A percentile compares a stretch with the other conserved stretches of the same genome.
phyloP scores from a whole-genome alignment of 2,329 filamentous ascomycete genomes.

The Trichoderma lentiforme region DNA sequence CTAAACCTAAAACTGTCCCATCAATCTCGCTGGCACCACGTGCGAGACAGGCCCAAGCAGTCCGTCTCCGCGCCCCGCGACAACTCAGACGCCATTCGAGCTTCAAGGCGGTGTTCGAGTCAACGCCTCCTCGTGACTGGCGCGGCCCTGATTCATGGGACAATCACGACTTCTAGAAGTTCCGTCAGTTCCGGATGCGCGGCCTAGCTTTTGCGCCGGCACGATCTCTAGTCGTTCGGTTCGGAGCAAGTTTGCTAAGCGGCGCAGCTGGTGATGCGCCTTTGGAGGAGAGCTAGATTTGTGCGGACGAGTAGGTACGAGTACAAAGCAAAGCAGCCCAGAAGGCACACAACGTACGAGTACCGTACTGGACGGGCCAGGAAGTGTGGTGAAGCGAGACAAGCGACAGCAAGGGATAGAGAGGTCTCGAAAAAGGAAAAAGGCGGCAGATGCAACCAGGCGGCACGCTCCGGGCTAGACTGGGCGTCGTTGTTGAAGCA shows the following conservation, averaged over 20 bases:
- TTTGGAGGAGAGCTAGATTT: background rate
- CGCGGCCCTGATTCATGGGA: slow-evolving; percentile 2
- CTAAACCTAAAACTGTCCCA: slow-evolving; percentile 15
- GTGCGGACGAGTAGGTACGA: too few species aligned
- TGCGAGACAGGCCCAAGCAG: slow-evolving; percentile 10
- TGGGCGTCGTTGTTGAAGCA: background rate
- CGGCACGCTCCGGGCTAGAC: background rate
- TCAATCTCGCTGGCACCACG: slow-evolving; percentile 11
- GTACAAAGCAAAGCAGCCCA: background rate
- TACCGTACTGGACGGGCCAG: background rate
- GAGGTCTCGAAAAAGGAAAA: background rate
- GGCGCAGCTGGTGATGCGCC: background rate
- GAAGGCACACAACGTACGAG: background rate
- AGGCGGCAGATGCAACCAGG: background rate
- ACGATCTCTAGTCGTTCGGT: background rate
- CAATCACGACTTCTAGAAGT: slow-evolving; percentile 12
- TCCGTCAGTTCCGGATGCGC: slow-evolving; percentile 12
- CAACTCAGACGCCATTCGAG: slow-evolving; percentile 11
- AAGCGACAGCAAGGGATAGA: background rate
- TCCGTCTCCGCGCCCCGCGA: slow-evolving; percentile 6
- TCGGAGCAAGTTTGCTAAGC: background rate
- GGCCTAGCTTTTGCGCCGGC: background rate
- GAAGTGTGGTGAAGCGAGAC: background rate
- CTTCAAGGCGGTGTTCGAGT: background rate
- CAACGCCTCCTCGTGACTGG: slow-evolving; percentile 8